Conservation (phyloP, 768 basidiomycete species). For the Phanerochaete sordida region DNA sequence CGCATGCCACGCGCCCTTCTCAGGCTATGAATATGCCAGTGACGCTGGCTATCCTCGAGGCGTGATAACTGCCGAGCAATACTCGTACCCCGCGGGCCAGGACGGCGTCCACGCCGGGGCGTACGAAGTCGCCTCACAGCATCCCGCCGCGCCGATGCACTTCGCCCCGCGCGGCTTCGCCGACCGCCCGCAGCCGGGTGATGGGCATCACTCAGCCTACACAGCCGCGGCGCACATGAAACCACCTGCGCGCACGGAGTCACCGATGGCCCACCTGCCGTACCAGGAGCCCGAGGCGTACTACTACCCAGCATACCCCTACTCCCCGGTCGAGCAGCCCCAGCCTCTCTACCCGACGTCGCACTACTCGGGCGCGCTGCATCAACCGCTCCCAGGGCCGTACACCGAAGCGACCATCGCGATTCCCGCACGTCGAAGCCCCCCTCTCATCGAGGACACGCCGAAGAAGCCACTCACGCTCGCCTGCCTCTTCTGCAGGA, state of each 20-base stretch:
- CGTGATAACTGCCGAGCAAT: background rate
- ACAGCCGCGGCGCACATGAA: background rate
- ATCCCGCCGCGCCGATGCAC: background rate
- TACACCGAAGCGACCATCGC: constrained; percentile 1
- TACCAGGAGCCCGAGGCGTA: constrained; percentile 3
- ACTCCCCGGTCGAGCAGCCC: background rate
- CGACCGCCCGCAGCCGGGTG: background rate
- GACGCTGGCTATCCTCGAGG: background rate
- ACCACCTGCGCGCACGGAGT: background rate
- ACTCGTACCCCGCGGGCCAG: background rate
- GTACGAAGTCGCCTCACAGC: background rate
- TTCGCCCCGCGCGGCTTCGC: background rate
- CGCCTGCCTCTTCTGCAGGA: constrained; percentile 37
- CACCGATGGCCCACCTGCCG: constrained; percentile 15
- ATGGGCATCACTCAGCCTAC: background rate
- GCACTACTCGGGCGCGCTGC: background rate
- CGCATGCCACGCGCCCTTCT: background rate
- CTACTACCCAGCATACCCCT: background rate
- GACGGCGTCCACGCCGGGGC: background rate
- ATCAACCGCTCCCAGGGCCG: background rate
- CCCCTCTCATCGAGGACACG: constrained; percentile 23
- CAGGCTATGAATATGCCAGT: background rate
- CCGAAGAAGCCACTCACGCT: constrained; percentile 35
- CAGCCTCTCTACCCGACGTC: background rate
- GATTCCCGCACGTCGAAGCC: constrained; percentile 11